Base-by-base conservation (phyloP, 2,329 filamentous ascomycete genomes). In the Stachybotrys chartarum region DNA sequence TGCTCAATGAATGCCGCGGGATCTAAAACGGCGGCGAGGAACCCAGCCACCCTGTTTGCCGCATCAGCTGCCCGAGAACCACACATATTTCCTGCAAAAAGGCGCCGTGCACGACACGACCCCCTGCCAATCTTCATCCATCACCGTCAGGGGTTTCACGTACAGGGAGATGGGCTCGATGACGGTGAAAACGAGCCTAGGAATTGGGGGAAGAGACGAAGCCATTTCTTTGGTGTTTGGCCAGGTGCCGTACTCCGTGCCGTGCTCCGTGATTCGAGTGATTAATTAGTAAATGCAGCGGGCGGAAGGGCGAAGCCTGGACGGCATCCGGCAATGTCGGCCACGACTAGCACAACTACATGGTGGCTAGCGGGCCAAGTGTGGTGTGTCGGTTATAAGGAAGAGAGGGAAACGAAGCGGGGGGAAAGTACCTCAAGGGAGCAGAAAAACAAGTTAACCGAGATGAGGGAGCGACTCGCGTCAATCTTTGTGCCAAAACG, bases 131-230 rank as follows among this genome's bases (percentile, higher is more conserved):
- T 17, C 7, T 47, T 47, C 17, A n/a, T 17, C 45, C 8, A 24
- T 8, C n/a, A 10, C 3, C 7, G 45, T 17, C 45, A 17, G 45
- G 45, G 45, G 45, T 17, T 47, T 17, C 31, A 65, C 78, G 72
- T 77, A 87, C 84, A 88, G 75, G 18, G 84, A 85, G 57, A 88
- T 74, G 35, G 87, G 87, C 69, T 90, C 87, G 47, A 88, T 66
- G 54, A 88, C 68, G 32, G 84, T 87, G 60, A 90, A 88, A 51
- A 88, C 73, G 51, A 87, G 67, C 57, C 84, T 78, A 12, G 87
- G 87, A 63, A 88, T 75, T 3, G 76, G 65, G 2, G 87, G 86
- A 24, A 90, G 76, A 58, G 81, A 78, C 31, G 84, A 78, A 11
- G 83, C 75, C 84, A 87, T 87, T 47, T 12, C n/a, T 42, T 10